Evolutionary conservation across 208 protist genomes (phyloP), one percentile per base, ranked within the genome.

Genomic region (Trypanosomatidae sp.): DNA sequence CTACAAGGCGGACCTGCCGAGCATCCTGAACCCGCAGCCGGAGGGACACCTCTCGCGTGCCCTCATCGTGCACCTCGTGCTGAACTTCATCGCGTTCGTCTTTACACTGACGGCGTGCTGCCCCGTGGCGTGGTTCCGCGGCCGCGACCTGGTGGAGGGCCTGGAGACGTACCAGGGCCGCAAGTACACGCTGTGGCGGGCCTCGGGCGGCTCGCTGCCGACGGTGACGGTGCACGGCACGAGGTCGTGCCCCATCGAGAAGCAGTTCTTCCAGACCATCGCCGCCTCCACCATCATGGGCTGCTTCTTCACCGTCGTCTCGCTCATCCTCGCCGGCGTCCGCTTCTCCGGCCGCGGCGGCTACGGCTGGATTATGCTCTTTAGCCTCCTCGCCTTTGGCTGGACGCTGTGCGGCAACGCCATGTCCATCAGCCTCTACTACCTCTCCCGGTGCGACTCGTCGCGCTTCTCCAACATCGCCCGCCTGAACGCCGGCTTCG

Each of bases 201-300:
- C 79, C 52, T 58, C 66, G 64, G 83, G 81, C 36, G 82, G 82
- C 59, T 47, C 28, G 50, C 59, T 83, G 52, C 36, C 73, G 0
- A 22, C 25, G 9, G 33, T 89, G 17, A 69, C 53, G 10, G 59
- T 86, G 12, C 64, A 59, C 47, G 52, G 49, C 0, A 73, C 87
- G 60, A 68, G 50, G 25, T 36, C 39, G 52, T 91, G 86, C 71
- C 81, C 83, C 8, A 55, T 86, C 30, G 74, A 91, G 71, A 87
- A 91, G 69, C 87, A 92, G 74, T 92, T 88, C 73, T 87, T 81
- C 67, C 84, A 88, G 55, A 71, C 69, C 59, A 92, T 92, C 60
- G 74, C 83, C 43, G 80, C 62, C 33, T 80, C 67, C 66, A 83
- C 66, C 62, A 85, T 92, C 59, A 75, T 84, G 47, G 82, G 73